Evolutionary conservation across 2,329 filamentous ascomycete species (phyloP), one percentile per base, ranked within the genome.

Genomic region (Aspergillus brasiliensis): DNA sequence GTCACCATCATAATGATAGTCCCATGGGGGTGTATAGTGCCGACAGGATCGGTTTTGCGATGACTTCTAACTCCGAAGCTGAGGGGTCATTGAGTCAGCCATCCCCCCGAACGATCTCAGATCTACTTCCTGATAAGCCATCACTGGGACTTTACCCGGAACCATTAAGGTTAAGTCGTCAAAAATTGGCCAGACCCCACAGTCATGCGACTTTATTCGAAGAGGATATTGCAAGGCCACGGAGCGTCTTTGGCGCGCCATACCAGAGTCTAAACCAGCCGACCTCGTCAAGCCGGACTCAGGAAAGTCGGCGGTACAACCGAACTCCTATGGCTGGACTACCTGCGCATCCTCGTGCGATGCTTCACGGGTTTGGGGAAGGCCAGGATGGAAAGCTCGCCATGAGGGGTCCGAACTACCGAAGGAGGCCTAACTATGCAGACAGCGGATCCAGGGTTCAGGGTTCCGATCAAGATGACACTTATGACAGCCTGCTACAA

Each of bases 151-250:
- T 78, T 17, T 76, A 73, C 59, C 78, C 79, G 25, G 71, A 75
- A 25, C 77, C 75, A 19, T 65, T 79, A n/a, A 69, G 69, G 47
- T 67, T 71, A 61, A 71, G 65, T 40, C 69, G 69, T 40, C 67
- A 65, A 11, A 64, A 61, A 23, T 52, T 60, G 17, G 37, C 46
- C 3, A 62, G 71, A 17, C 72, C 69, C 8, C 54, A 48, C 17
- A 79, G 76, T 60, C 67, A 67, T 19, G 72, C 65, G 25, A 78
- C 75, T 1, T 59, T 75, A 8, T 76, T 77, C 57, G 76, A 78
- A 65, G 76, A 79, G 40, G 76, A 77, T 46, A 65, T 65, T 31
- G 60, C 68, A 54, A 63, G 61, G 11, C 60, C 61, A 19, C 63
- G 58, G 23, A 62, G 59, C 28, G 55, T 64, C 37, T 58, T 64